These are phyloP conservation scores for Cryptococcus wingfieldii DNA, from an alignment of 1,284 basidiomycete species.

Conservation along the genomic window DNA sequence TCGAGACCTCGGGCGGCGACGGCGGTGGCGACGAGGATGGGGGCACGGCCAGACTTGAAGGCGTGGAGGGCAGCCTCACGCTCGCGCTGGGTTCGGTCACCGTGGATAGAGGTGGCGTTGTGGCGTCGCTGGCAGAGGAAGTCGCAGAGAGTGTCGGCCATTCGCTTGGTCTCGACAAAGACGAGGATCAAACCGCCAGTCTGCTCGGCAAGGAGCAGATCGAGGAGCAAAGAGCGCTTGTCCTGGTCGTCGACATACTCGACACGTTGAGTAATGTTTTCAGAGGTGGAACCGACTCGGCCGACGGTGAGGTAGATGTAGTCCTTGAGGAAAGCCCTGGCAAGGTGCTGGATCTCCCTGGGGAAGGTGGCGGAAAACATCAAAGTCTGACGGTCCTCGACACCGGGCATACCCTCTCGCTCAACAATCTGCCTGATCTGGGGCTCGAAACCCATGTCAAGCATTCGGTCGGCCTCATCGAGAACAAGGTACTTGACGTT, in stretches of 20 bases:
- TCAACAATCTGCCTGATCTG: constrained; percentile 98
- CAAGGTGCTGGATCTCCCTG: constrained; percentile 96
- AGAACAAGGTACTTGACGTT: constrained; percentile 98
- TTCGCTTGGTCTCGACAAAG: constrained; percentile 99
- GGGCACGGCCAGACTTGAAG: constrained; percentile 91
- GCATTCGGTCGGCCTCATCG: constrained; percentile 99
- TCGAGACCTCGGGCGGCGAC: constrained; percentile 98
- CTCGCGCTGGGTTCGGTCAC: constrained; percentile 95
- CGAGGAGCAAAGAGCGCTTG: constrained; percentile 94
- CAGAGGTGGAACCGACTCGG: constrained; percentile 95
- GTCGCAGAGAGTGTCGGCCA: constrained; percentile 97
- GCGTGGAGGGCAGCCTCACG: constrained; percentile 93
- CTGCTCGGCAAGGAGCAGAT: constrained; percentile 79
- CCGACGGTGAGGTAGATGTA: constrained; percentile 99
- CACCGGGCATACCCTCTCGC: constrained; percentile 95
- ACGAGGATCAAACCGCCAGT: constrained; percentile 81
- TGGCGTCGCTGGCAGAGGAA: constrained; percentile 83
- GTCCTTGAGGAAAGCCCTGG: constrained; percentile 86
- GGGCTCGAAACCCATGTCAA: constrained; percentile 99
- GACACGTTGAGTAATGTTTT: constrained; percentile 99
- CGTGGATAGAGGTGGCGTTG: constrained; percentile 94
- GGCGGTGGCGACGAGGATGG: constrained; percentile 95
- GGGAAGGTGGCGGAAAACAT: constrained; percentile 99
- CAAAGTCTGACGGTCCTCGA: constrained; percentile 89
- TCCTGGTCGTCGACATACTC: constrained; percentile 98